Evolutionary conservation across 768 basidiomycete genomes (phyloP).

Genomic region (Boletus sensibilis): DNA sequence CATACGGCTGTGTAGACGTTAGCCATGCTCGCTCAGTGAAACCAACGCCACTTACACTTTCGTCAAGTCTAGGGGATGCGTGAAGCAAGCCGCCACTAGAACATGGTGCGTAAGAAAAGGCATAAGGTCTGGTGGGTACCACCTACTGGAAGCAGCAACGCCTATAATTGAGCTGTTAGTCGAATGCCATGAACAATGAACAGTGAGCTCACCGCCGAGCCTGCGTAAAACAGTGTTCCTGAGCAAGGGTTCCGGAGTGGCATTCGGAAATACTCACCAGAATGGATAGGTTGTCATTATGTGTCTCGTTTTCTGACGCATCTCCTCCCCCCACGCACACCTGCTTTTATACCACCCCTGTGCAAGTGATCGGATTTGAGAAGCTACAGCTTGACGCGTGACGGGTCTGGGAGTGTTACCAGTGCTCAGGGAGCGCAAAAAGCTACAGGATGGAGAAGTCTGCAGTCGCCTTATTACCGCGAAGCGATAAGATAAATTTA

Average conservation of each 20-base stretch:
- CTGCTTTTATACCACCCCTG: conserved; percentile 19
- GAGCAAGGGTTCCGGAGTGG: neutral
- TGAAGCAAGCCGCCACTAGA: conserved; percentile 76
- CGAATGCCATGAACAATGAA: neutral
- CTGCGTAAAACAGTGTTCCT: conserved; percentile 31
- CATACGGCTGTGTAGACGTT: conserved; percentile 57
- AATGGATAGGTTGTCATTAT: conserved; percentile 33
- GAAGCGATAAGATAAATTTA: conserved; percentile 1
- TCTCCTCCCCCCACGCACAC: neutral
- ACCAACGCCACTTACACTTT: conserved; percentile 61
- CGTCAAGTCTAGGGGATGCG: conserved; percentile 81
- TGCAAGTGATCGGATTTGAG: neutral
- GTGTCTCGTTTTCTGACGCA: conserved; percentile 9
- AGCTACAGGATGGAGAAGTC: conserved; percentile 17
- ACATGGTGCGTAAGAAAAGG: conserved; percentile 5
- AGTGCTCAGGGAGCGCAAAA: conserved; percentile 10
- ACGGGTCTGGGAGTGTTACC: neutral
- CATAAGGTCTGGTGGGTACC: neutral
- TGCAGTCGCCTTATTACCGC: conserved; percentile 4
- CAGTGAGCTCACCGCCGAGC: conserved; percentile 55
- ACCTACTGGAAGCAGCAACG: conserved; percentile 62
- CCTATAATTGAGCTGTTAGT: conserved; percentile 37
- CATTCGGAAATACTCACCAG: conserved; percentile 24
- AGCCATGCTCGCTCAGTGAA: neutral
- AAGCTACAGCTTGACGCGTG: conserved; percentile 13